Evolutionary conservation across 1,139 yeast genomes (phyloP), one percentile per base, ranked within the genome.

Genomic region (Kodamaea plutei): DNA sequence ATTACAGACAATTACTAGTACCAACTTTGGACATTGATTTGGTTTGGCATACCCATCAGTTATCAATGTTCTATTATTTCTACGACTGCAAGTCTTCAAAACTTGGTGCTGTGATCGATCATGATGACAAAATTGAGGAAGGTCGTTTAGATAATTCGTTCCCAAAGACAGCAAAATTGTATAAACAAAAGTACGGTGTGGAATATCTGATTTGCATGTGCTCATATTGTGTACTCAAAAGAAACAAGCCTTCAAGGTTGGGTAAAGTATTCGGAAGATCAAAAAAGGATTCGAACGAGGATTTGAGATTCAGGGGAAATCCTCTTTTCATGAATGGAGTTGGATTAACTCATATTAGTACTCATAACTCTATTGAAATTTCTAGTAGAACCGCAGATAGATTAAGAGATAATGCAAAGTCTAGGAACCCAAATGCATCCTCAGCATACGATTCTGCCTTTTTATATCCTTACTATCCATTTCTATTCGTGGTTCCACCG

Each of bases 31-130:
- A 64, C 32, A 55, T 64, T 16, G 69, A 64, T 35, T 44, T 64
- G 26, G 45, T 57, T 1, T 64, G 70, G 69, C 67, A 59, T 32
- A 62, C 69, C 8, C 68, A 64, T 35, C 66, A 58, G 35, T 45
- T 64, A 20, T 42, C 50, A 4, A 49, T 56, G 25, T 31, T 26
- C 11, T 39, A 38, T 13, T 63, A 64, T 37, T 44, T 48, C 25
- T 29, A 38, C 2, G 52, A 47, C 31, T 53, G 57, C 28, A 27
- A 33, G 18, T 20, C 19, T 4, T 28, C 38, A 13, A 15, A 20
- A 7, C 14, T 26, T 9, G 21, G 25, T 2, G 9, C 22, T 11
- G 48, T 55, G 20, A 36, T 56, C 14, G 57, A 56, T 40, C 62
- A 56, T 28, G 58, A 56, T 28, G 62, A 56, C 29, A 55, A 54